Evolutionary conservation across 306 rosid species (phyloP), one percentile per base, ranked within the genome.

Genomic region (Corylus avellana): DNA sequence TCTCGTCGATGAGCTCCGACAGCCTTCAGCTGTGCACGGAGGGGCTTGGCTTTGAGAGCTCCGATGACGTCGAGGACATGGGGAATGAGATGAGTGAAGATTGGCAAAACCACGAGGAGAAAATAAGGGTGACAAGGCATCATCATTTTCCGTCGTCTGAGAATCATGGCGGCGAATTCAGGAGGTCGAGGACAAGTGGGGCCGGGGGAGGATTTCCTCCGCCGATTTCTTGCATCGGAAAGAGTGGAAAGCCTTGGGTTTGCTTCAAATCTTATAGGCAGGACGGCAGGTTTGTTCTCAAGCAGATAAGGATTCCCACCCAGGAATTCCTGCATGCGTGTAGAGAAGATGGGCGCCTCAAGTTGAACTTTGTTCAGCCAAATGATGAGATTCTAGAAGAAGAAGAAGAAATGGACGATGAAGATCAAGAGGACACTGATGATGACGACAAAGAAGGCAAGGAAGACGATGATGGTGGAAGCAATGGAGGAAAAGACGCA

Each of bases 11-110:
- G 79, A 94, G 73, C 72, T 86, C 87, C 1, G 98, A 94, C 14
- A 94, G 93, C 58, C 73, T 94, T 87, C 97, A 89, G 37, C 81
- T 89, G n/a, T 92, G 98, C 94, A 95, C 98, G 0, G 98, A 95
- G 84, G 96, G 98, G 56, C 94, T 95, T 37, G 98, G 98, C 13
- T 95, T 79, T 49, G 98, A 95, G 75, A 95, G 98, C 82, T 88
- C 89, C 0, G 97, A 88, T 61, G 98, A 92, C 59, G 91, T 91
- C 37, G 98, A 95, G 83, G 92, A 90, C 63, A 37, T 86, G 75
- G 78, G 84, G 79, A 67, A 49, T 77, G 87, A 37, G 62, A 76
- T 57, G 74, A 75, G 37, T 44, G 85, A 78, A 51, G 76, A 32
- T 10, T 49, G 82, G 64, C 44, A 86, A 76, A 59, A 1, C 13